phyloP scores from a whole-genome alignment of 371 early-diverging fungal genomes.

The Blakeslea trispora region DNA sequence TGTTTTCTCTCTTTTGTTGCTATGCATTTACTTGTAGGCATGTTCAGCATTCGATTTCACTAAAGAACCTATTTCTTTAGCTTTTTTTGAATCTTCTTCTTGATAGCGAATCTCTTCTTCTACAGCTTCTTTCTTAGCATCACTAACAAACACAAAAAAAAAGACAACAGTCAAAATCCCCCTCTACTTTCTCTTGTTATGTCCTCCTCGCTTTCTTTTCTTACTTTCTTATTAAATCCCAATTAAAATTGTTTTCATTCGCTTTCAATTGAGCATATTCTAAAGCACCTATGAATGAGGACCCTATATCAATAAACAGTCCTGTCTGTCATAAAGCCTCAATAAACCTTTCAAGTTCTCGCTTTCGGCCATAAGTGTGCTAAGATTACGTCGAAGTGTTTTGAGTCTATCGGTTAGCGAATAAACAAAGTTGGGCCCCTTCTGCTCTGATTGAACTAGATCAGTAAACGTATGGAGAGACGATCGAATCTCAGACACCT shows the following conservation, averaged over 20 bases:
- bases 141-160: conserved; percentile 11
- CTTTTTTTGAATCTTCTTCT: conserved; percentile 27
- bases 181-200: no score
- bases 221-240: conserved; percentile 29
- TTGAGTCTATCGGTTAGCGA: conserved; percentile 34
- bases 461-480: conserved; percentile 31
- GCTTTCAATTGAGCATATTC: conserved; percentile 29
- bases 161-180: no score
- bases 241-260: conserved; percentile 24
- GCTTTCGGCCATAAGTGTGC: conserved; percentile 27
- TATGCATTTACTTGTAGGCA: conserved; percentile 31
- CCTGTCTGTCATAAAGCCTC: no score
- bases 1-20: no score
- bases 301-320: no score
- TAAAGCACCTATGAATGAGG: conserved; percentile 30
- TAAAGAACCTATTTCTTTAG: conserved; percentile 29
- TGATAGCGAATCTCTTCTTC: conserved; percentile 23
- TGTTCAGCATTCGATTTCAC: conserved; percentile 36
- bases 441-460: conserved; percentile 37
- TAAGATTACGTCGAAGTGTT: conserved; percentile 26
- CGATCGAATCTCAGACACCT: conserved; percentile 45
- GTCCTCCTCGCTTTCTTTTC: no score
- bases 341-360: conserved; percentile 40
- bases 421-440: conserved; percentile 32
- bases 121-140: conserved; percentile 28